These are phyloP conservation scores for Russula earlei DNA, from an alignment of 768 basidiomycete species.

Conservation along the genomic window DNA sequence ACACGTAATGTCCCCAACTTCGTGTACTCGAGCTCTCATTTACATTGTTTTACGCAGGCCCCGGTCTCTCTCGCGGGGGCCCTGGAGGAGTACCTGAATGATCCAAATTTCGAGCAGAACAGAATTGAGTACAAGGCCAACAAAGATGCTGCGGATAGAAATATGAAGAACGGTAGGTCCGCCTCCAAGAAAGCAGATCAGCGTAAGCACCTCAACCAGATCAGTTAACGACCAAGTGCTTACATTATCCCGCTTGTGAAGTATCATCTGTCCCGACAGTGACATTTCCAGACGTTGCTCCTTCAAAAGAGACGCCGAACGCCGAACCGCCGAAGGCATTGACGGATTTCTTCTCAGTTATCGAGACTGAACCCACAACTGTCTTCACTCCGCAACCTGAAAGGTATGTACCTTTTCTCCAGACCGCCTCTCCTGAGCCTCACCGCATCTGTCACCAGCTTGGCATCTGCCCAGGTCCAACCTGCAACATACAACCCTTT, in stretches of 20 bases:
- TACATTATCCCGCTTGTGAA: slow-evolving; percentile 9
- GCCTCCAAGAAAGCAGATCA: slow-evolving; percentile 22
- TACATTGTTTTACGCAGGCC: slow-evolving; percentile 41
- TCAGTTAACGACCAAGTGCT: neutral
- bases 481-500: slow-evolving; percentile 72
- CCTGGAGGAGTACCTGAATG: slow-evolving; percentile 90
- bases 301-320: slow-evolving; percentile 24
- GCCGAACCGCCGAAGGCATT: slow-evolving; percentile 39
- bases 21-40: neutral
- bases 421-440: neutral
- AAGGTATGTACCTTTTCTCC: slow-evolving; percentile 32
- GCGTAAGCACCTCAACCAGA: slow-evolving; percentile 23
- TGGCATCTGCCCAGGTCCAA: slow-evolving; percentile 42
- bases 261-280: slow-evolving; percentile 23
- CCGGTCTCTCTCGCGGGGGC: slow-evolving; percentile 91
- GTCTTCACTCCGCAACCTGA: slow-evolving; percentile 57
- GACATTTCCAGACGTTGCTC: slow-evolving; percentile 23
- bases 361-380: slow-evolving; percentile 72
- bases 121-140: slow-evolving; percentile 83
- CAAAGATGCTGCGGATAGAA: slow-evolving; percentile 53
- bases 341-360: slow-evolving; percentile 81
- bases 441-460: slow-evolving; percentile 28
- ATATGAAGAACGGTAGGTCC: slow-evolving; percentile 21
- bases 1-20: slow-evolving; percentile 45
- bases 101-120: slow-evolving; percentile 96